phyloP scores from a whole-genome alignment of 1,284 basidiomycete genomes.

The Pyrrhoderma lamaoense region DNA sequence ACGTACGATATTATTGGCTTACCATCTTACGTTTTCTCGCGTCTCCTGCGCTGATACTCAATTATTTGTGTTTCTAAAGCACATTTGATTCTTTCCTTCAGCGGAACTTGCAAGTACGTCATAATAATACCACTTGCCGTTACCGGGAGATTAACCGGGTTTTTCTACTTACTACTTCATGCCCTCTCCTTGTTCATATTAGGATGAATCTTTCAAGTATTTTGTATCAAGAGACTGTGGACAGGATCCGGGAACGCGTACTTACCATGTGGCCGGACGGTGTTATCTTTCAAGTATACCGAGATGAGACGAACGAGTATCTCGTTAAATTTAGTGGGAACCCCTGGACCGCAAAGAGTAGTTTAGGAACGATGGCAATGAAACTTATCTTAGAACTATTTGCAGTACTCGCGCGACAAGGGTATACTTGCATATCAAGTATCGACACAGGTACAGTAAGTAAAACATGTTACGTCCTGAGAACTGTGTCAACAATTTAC shows the following conservation, averaged over 20 bases:
- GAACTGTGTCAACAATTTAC: constrained; percentile 13
- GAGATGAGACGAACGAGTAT: constrained; percentile 29
- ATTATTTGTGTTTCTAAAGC: not conserved
- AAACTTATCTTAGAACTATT: constrained; percentile 38
- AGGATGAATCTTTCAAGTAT: constrained; percentile 37
- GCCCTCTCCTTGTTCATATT: constrained; percentile 20
- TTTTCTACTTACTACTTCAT: not conserved
- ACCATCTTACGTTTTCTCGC: not conserved
- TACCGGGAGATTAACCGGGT: not conserved
- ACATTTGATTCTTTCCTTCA: constrained; percentile 14
- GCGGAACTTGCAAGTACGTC: constrained; percentile 8
- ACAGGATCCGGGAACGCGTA: constrained; percentile 35
- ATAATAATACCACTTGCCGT: not conserved
- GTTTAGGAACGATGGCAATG: constrained; percentile 36
- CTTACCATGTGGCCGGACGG: constrained; percentile 43
- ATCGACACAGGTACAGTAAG: constrained; percentile 39
- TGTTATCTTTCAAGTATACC: constrained; percentile 26
- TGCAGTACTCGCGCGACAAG: constrained; percentile 34
- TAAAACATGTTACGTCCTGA: constrained; percentile 2
- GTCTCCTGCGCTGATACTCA: not conserved
- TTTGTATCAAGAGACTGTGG: constrained; percentile 29
- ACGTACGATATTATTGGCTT: constrained; percentile 4
- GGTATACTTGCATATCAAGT: constrained; percentile 51
- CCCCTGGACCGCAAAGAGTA: constrained; percentile 38
- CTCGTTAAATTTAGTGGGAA: constrained; percentile 35